Percentiles rank a stretch among this genome's conserved stretches.
Evolutionary conservation across 2,329 filamentous ascomycete genomes (phyloP).

Genomic region (Cladosporium sp.): DNA sequence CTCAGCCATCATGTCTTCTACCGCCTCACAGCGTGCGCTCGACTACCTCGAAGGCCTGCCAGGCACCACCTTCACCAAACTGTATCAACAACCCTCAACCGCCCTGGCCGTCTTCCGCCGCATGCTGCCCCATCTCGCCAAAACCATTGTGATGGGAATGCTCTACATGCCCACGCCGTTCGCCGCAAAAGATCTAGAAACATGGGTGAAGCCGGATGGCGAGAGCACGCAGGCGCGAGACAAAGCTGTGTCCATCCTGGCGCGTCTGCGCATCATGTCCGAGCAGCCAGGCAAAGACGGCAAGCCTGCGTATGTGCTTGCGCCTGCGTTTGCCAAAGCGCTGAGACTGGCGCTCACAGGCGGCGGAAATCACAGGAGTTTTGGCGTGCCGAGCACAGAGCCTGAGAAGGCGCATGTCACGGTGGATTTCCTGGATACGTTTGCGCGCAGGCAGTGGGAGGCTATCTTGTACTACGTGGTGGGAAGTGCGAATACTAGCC

Average conservation of each 20-base stretch:
- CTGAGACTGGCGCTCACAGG: conserved; percentile 79
- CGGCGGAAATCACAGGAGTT: conserved; percentile 82
- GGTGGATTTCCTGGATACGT: conserved; percentile 75
- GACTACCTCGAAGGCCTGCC: conserved; percentile 93
- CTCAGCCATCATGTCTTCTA: conserved; percentile 42
- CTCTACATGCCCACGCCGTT: conserved; percentile 86
- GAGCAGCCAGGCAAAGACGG: conserved; percentile 58
- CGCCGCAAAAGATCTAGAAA: conserved; percentile 75
- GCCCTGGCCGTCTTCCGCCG: conserved; percentile 94
- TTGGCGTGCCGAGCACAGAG: conserved; percentile 73
- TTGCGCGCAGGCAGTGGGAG: conserved; percentile 90
- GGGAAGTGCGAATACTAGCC: conserved; percentile 64
- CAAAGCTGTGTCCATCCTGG: conserved; percentile 77
- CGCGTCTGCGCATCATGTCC: conserved; percentile 81
- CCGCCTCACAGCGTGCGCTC: conserved; percentile 64
- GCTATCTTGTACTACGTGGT: conserved; percentile 96
- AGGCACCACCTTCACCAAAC: conserved; percentile 82
- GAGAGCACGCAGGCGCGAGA: conserved; percentile 64
- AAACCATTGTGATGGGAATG: conserved; percentile 93
- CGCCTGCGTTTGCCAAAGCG: conserved; percentile 78
- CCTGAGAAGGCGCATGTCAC: conserved; percentile 65
- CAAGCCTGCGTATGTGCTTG: conserved; percentile 70
- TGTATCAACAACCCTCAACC: conserved; percentile 95
- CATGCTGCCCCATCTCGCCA: conserved; percentile 92
- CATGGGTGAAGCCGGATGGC: conserved; percentile 73